Evolutionary conservation across 73 alveolate genomes (phyloP), one percentile per base, ranked within the genome.

Genomic region (Paraurostyla sp.): DNA sequence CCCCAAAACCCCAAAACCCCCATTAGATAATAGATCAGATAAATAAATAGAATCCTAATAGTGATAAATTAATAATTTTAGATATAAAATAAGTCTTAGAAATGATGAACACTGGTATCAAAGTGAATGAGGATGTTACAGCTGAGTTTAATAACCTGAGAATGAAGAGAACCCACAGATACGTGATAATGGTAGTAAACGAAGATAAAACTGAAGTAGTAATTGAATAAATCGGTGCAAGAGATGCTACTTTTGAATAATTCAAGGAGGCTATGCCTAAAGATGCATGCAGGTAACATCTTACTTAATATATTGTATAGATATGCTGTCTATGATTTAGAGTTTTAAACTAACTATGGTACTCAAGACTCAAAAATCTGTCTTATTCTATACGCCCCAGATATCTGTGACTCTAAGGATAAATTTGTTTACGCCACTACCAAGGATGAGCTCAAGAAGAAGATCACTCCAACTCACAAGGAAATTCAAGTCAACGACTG

Each of bases 401-500:
- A 85, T 40, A 33, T 35, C 57, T 48, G 65, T 82, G 59, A 32
- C 71, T 33, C 88, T 1, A 46, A 46, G 51, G 6, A 4, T 0
- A 85, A 85, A 71, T 85, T 85, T 75, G n/a, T 71, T 32, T 71
- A 71, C 30, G 80, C 93, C 7, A 56, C 93, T 29, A 13, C 93
- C 27, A 85, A 85, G 71, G 88, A 85, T 27, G 88, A 49, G 4
- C 54, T 71, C 16, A 85, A 50, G 43, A 49, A 46, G 75, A 85
- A 85, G 88, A 43, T 68, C 32, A 46, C 30, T 16, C 93, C 93
- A 69, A 33, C 71, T 52, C n/a, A 71, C 93, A 85, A 59, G 51
- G 93, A 85, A 71, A 0, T 71, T 57, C 71, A 85, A 54, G 71
- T 85, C 3, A 85, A 85, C 71, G 93, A 85, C 83, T 85, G 93